Evolutionary conservation across 805 yeast genomes (phyloP), one percentile per base, ranked within the genome.

Genomic region (Yamadazyma laniorum): DNA sequence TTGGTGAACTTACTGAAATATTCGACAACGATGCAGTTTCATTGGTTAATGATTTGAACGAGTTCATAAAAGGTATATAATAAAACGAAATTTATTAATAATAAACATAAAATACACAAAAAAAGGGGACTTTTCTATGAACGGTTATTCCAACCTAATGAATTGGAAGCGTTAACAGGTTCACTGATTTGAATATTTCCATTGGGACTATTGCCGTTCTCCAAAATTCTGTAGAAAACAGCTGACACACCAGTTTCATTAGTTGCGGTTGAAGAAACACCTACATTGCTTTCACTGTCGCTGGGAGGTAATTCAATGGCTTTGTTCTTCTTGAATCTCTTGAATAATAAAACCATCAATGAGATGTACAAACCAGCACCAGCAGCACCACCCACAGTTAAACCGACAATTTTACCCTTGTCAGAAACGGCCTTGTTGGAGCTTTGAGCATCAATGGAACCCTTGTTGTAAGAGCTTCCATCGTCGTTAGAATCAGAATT

Each of bases 331-430:
- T 72, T 72, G 60, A 67, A 77, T 47, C 67, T 64, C 54, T 74
- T 72, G 54, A 76, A 74, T 46, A 77, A 65, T 27, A 80, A 53
- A 39, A 79, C 65, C 69, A 88, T 73, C 15, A 77, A 62, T 0
- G 77, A 68, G 53, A 85, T 75, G 56, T 85, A 85, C 7, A 77
- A 64, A 6, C 75, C 65, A 32, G 86, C 82, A 38, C 96, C 97
- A 11, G 77, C 79, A 21, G 86, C 80, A 5, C 95, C 80, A 32
- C 97, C 96, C 28, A 87, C 72, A 11, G 91, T 81, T 37, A 89
- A 76, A 25, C 95, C 96, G 18, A 85, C 82, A 17, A 86, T 72
- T 44, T 72, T 72, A 32, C 64, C 68, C 38, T 61, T 60, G 38
- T 57, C 50, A 18, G 48, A 38, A 5, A 51, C 37, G 3, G 44